Evolutionary conservation across 2,329 filamentous ascomycete species (phyloP), one percentile per base, ranked within the genome.

Genomic region (Scleromitrula shiraiana): DNA sequence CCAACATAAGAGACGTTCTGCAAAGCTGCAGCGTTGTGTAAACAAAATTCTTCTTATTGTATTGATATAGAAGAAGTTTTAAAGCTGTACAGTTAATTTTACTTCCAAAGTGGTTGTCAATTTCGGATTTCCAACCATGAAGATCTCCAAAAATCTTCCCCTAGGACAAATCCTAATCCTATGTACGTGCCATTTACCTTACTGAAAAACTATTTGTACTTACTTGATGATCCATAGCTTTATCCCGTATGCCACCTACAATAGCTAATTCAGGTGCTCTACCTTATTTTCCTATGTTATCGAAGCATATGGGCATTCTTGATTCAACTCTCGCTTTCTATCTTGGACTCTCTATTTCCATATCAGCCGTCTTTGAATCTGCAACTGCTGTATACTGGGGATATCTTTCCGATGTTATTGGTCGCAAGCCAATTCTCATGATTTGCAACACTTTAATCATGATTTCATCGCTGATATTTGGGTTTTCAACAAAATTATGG

Each of bases 311-410:
- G 2, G 20, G 19, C 14, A n/a, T 46, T 40, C 36, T 20, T 19
- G 15, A 35, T 7, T 19, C 40, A n/a, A 32, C n/a, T 10, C 15
- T 46, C 9, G 27, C 14, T 17, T 41, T 40, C 24, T 46, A 15
- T 24, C 14, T 26, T 33, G 26, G 44, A 2, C 20, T 17, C n/a
- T 20, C 29, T 22, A 22, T 50, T 22, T 46, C 19, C 7, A 81
- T 81, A 24, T 95, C 94, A 62, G 89, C 85, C 0, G 83, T 82
- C 0, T 83, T 85, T 0, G 88, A 95, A 63, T 91, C 91, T 60
- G 62, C 87, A 19, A 94, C 88, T 1, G 87, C 87, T 2, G 82
- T 95, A 64, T 65, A 88, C 51, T 95, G 88, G 88, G 88, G 88
- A 0, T 73, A 83, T 0, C 67, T 89, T 3, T 80, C 83, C 6